These are phyloP conservation scores for Narthecium ossifragum DNA, from an alignment of 106 monocot species.

Conservation along the genomic window DNA sequence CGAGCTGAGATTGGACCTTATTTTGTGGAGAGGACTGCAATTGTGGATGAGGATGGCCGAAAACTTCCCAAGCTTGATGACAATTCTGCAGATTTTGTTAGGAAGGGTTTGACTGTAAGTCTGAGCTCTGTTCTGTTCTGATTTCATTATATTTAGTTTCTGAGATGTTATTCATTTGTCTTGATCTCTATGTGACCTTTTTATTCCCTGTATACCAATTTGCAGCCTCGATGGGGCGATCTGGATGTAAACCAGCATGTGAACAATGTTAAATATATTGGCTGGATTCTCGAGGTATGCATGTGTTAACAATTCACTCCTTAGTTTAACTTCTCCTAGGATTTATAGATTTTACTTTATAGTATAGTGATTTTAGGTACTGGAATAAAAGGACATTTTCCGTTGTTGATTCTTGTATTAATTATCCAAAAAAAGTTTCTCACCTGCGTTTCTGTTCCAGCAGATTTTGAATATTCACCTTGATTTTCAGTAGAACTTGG, in stretches of 20 bases:
- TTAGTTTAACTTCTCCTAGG: no score
- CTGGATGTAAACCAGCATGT: constrained; percentile 95
- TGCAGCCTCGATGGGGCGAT: constrained; percentile 90
- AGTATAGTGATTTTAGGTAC: no score
- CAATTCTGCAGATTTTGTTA: constrained; percentile 50
- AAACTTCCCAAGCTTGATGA: constrained; percentile 72
- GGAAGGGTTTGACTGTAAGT: constrained; percentile 72
- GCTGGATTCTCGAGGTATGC: constrained; percentile 99
- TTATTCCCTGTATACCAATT: not conserved
- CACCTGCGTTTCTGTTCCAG: no score
- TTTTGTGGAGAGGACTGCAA: constrained; percentile 50
- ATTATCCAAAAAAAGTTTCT: no score
- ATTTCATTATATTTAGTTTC: not conserved
- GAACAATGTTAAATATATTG: constrained; percentile 96
- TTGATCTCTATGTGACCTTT: not conserved
- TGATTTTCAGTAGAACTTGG: no score
- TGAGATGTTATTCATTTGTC: not conserved
- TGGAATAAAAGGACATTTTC: no score
- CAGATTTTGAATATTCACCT: no score
- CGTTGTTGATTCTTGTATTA: no score
- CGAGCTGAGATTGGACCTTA: constrained; percentile 70
- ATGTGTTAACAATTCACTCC: no score
- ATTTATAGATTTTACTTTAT: no score
- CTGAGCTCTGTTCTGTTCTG: not conserved
- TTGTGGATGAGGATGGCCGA: constrained; percentile 65